Percentiles rank a stretch among this genome's conserved stretches.
phyloP scores from a whole-genome alignment of 2,329 filamentous ascomycete species.

The Annulohypoxylon truncatum region DNA sequence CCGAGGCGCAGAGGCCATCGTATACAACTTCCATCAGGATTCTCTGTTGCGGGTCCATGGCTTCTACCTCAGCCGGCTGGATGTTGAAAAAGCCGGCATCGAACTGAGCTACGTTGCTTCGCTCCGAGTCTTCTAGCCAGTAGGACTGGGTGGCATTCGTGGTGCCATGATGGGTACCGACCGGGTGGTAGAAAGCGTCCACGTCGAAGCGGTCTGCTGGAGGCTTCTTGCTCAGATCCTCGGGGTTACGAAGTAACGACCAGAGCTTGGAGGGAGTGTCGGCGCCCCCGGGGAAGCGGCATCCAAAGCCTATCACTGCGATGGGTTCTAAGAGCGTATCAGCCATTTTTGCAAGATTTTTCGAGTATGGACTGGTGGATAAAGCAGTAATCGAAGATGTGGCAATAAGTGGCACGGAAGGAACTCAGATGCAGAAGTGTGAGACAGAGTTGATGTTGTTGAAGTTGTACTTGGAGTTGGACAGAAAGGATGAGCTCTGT shows the following conservation, averaged over 20 bases:
- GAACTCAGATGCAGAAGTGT: neutral
- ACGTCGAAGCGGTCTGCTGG: conserved; percentile 50
- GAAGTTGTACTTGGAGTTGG: neutral
- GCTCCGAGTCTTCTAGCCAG: conserved; percentile 50
- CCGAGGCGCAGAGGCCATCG: conserved; percentile 13
- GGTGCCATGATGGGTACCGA: conserved; percentile 50
- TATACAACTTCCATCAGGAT: conserved; percentile 24
- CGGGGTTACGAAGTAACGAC: conserved; percentile 27
- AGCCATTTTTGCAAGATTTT: neutral
- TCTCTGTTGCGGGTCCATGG: conserved; percentile 23
- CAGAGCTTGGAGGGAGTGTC: conserved; percentile 35
- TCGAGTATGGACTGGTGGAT: neutral
- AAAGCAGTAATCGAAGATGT: neutral
- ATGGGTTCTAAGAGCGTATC: conserved; percentile 32
- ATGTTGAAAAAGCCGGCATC: conserved; percentile 31
- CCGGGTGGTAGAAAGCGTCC: conserved; percentile 51
- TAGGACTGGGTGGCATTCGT: conserved; percentile 51
- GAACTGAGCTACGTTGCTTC: conserved; percentile 10
- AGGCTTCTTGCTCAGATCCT: conserved; percentile 37
- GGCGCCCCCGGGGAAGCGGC: conserved; percentile 31
- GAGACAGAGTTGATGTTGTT: neutral
- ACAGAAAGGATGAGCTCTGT: conserved; percentile 7
- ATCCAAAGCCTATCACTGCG: conserved; percentile 37
- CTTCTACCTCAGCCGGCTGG: conserved; percentile 23
- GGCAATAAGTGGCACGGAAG: neutral